These are phyloP conservation scores for Rhodotorula glutinis DNA, from an alignment of 1,284 basidiomycete genomes.

Conservation along the genomic window DNA sequence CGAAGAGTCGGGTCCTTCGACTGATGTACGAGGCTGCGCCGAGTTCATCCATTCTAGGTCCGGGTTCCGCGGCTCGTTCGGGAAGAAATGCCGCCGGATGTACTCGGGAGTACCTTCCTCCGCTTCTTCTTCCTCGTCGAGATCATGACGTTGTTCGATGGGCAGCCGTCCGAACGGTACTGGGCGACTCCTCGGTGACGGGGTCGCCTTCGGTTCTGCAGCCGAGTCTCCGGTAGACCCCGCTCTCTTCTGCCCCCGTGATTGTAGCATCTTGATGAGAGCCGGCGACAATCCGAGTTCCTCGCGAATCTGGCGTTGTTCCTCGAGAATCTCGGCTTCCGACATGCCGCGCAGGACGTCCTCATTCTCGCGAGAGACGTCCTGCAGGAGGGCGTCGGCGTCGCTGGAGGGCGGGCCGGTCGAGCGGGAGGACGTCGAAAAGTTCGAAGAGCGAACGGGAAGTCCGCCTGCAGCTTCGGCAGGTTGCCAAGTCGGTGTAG, in stretches of 20 bases:
- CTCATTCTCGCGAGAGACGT: slow-evolving; percentile 59
- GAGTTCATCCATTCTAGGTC: slow-evolving; percentile 70
- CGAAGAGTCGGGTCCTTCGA: slow-evolving; percentile 7
- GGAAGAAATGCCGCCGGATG: slow-evolving; percentile 80
- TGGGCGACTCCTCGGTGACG: too few relatives aligned
- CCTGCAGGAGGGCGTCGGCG: slow-evolving; percentile 32
- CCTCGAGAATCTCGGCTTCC: slow-evolving; percentile 58
- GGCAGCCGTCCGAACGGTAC: too few relatives aligned
- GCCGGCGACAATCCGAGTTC: slow-evolving; percentile 66
- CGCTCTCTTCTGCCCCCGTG: slow-evolving; percentile 49
- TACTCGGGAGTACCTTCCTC: slow-evolving; percentile 75
- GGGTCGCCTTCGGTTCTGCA: too few relatives aligned
- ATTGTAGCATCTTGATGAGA: slow-evolving; percentile 57
- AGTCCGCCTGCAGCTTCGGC: neutral
- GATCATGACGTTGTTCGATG: too few relatives aligned
- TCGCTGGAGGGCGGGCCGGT: neutral
- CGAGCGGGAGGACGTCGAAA: neutral
- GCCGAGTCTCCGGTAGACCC: too few relatives aligned
- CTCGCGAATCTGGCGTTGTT: slow-evolving; percentile 62
- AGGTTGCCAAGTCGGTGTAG: neutral
- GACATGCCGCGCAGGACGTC: slow-evolving; percentile 59
- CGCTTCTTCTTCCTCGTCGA: slow-evolving; percentile 5
- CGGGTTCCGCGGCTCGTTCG: slow-evolving; percentile 58
- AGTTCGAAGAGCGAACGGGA: neutral
- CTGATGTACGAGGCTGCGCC: neutral